Evolutionary conservation across 768 basidiomycete genomes (phyloP), one percentile per base, ranked within the genome.

Genomic region (Collybia sp.): DNA sequence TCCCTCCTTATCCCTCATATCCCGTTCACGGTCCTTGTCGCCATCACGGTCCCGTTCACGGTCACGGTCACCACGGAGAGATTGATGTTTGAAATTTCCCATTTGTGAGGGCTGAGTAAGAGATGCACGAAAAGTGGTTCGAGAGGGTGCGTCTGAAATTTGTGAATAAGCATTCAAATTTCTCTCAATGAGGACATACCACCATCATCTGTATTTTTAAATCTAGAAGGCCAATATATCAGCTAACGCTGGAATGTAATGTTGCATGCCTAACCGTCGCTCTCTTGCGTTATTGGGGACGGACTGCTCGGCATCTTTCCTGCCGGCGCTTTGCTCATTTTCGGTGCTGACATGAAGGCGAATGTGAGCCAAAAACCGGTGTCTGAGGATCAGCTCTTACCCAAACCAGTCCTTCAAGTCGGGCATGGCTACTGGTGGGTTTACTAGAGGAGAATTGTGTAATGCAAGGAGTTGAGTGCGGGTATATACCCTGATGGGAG

Each of bases 81-180:
- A 88, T 54, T 93, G 90, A 57, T 92, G 90, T 59, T 89, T 88
- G 64, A 93, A 93, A 59, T 90, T 91, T 40, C 90, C 90, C 90
- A 93, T 93, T 67, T 92, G 89, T 31, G 90, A 88, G 19, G 88
- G 87, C 56, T 93, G 89, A 18, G 86, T 78, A 41, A 86, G 69
- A 12, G 79, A 72, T 11, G 87, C 76, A 25, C 87, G 80, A 58
- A 89, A 91, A 6, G 81, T 74, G 18, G 85, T 77, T 47, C 89
- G 76, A 10, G 79, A 58, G 38, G 80, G 63, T 43, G 73, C 64
- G 64, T 82, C 78, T 77, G 50, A 46, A 18, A 42, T 31, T 12
- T 13, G 40, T 17, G 35, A 42, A 46, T 45, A 31, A 33, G 17
- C 48, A 56, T 42, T 44, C 13, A 30, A 38, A 38, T 5, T 5